These are phyloP conservation scores for Penicillium sp. DNA, from an alignment of 2,329 filamentous ascomycete species.

Conservation along the genomic window DNA sequence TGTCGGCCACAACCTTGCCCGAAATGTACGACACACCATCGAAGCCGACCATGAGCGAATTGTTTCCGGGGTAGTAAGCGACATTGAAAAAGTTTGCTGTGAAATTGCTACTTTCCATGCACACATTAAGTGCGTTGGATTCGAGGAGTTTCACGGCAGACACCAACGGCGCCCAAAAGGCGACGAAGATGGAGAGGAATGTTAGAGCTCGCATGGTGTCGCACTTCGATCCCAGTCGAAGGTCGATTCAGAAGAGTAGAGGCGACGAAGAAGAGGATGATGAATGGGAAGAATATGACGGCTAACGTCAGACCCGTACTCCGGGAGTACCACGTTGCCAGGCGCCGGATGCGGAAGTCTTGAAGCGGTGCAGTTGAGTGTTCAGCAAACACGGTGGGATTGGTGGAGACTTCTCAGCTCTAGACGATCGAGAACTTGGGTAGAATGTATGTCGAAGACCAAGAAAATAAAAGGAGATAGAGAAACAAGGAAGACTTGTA, in stretches of 20 bases:
- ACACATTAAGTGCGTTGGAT: constrained; percentile 82
- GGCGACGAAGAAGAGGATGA: constrained; percentile 15
- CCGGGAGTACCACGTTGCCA: constrained; percentile 40
- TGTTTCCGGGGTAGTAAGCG: constrained; percentile 66
- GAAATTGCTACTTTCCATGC: constrained; percentile 82
- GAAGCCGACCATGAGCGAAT: constrained; percentile 72
- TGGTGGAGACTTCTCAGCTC: neutral
- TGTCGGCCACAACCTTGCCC: constrained; percentile 77
- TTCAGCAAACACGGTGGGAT: constrained; percentile 15
- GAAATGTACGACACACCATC: constrained; percentile 81
- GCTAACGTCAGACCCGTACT: constrained; percentile 26
- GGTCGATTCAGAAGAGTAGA: constrained; percentile 11
- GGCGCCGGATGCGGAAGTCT: constrained; percentile 41
- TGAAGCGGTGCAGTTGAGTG: constrained; percentile 18
- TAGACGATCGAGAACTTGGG: neutral
- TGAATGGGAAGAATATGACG: constrained; percentile 18
- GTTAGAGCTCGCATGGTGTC: constrained; percentile 41
- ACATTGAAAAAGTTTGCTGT: constrained; percentile 89
- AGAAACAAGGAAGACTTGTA: neutral
- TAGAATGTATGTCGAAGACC: neutral
- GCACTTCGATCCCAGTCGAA: constrained; percentile 7
- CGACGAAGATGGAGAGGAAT: constrained; percentile 41
- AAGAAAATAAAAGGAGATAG: neutral
- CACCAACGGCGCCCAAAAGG: constrained; percentile 53
- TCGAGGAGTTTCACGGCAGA: constrained; percentile 71